phyloP scores from a whole-genome alignment of 345 rosid genomes.

The Lepidium sativum region DNA sequence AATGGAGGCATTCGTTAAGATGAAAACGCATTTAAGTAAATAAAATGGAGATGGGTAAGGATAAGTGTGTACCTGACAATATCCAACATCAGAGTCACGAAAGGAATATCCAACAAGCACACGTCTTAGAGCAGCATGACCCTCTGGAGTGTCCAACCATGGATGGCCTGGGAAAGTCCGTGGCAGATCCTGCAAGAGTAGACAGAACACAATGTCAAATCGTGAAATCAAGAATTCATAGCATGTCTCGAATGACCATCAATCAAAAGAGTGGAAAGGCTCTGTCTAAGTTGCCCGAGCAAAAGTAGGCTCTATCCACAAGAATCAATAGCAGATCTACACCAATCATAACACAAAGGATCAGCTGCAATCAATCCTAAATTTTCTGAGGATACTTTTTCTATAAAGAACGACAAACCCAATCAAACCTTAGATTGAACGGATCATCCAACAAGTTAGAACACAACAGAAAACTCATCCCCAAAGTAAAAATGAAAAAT shows the following conservation, averaged over 20 bases:
- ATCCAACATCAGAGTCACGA: conserved; percentile 99
- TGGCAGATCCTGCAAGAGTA: conserved; percentile 69
- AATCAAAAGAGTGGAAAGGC: not conserved
- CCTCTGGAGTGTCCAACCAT: conserved; percentile 98
- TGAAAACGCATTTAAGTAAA: not conserved
- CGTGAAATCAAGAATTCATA: too few relatives aligned
- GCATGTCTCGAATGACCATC: not conserved
- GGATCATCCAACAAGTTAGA: not conserved
- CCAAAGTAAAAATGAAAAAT: not conserved
- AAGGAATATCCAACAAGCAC: conserved; percentile 96
- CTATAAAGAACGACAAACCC: not conserved
- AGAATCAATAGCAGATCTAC: not conserved
- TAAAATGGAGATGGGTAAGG: not conserved
- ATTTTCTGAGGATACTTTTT: not conserved
- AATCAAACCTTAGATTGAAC: not conserved
- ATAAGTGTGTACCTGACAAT: conserved; percentile 70
- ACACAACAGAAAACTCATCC: not conserved
- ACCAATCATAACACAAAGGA: not conserved
- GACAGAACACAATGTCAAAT: not conserved
- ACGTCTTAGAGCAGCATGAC: conserved; percentile 87
- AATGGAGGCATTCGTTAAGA: not conserved
- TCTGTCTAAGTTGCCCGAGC: not conserved
- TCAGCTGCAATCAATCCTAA: not conserved
- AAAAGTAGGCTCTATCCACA: not conserved
- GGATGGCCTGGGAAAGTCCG: conserved; percentile 99